phyloP scores from a whole-genome alignment of 2,329 filamentous ascomycete species.

The Ophiostoma piceae region DNA sequence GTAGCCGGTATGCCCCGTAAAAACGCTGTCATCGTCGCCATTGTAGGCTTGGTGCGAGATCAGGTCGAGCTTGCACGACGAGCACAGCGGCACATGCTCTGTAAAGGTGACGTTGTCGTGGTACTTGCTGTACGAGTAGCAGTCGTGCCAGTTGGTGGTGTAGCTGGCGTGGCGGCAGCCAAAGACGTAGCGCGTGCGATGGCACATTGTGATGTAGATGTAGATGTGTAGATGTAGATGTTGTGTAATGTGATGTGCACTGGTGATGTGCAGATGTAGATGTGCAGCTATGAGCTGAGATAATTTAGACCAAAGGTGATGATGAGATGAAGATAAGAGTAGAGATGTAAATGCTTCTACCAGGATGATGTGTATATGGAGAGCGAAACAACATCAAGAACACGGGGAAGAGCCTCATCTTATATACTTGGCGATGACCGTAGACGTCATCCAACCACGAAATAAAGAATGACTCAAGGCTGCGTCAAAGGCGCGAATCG shows the following conservation, averaged over 20 bases:
- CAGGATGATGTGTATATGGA: no score
- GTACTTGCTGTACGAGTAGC: not conserved
- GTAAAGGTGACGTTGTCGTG: not conserved
- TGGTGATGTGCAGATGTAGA: no score
- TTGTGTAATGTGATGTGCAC: not conserved
- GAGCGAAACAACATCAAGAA: no score
- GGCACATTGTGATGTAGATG: slow-evolving; percentile 14
- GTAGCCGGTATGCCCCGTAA: not conserved
- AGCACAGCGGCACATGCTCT: not conserved
- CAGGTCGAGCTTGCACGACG: not conserved
- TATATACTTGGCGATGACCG: not conserved
- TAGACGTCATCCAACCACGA: no score
- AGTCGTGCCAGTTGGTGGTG: not conserved
- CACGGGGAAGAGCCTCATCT: no score
- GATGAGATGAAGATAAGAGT: no score
- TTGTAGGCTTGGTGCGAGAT: no score
- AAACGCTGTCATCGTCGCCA: not conserved
- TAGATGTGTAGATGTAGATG: not conserved
- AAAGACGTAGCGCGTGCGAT: not conserved
- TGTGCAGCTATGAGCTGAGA: not conserved
- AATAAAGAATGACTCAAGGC: not conserved
- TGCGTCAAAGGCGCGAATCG: not conserved
- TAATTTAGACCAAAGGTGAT: not conserved
- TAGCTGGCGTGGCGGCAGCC: slow-evolving; percentile 16
- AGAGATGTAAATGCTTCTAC: no score